Percentiles rank a stretch among this genome's conserved stretches.
phyloP scores from a whole-genome alignment of 2,329 filamentous ascomycete species.

The Kalmusia sp. region DNA sequence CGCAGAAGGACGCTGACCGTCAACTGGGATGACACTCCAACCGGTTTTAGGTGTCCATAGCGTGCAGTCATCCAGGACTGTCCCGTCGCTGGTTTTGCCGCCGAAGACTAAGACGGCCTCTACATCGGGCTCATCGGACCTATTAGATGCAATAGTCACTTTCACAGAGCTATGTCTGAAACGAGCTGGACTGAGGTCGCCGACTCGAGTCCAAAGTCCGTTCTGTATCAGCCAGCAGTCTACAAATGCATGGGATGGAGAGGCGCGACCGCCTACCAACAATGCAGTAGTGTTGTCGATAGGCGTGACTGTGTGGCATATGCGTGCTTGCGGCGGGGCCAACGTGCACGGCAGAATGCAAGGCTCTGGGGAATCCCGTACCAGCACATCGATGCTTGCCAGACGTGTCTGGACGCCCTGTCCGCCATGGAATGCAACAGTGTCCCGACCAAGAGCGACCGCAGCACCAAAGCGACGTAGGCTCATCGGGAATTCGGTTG shows the following conservation, averaged over 20 bases:
- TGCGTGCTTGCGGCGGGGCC: slow-evolving; percentile 49
- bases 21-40: slow-evolving; percentile 57
- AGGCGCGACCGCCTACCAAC: slow-evolving; percentile 79
- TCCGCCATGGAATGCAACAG: slow-evolving; percentile 53
- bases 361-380: slow-evolving; percentile 32
- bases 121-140: slow-evolving; percentile 51
- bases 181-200: slow-evolving; percentile 72
- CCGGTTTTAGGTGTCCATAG: slow-evolving; percentile 57
- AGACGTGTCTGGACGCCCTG: slow-evolving; percentile 57
- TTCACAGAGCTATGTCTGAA: slow-evolving; percentile 75
- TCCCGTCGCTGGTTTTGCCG: slow-evolving; percentile 52
- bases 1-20: slow-evolving; percentile 50
- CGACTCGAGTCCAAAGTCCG: slow-evolving; percentile 67
- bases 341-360: slow-evolving; percentile 40
- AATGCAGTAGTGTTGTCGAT: slow-evolving; percentile 66
- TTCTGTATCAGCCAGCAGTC: slow-evolving; percentile 79
- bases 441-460: slow-evolving; percentile 37
- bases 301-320: slow-evolving; percentile 80
- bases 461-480: slow-evolving; percentile 50
- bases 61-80: slow-evolving; percentile 51
- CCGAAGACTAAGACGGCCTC: slow-evolving; percentile 54
- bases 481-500: slow-evolving; percentile 20
- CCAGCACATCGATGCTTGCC: slow-evolving; percentile 51
- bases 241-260: slow-evolving; percentile 70
- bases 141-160: slow-evolving; percentile 45